Conservation (phyloP, 2,329 filamentous ascomycete genomes). For the Neoascochyta sp. region DNA sequence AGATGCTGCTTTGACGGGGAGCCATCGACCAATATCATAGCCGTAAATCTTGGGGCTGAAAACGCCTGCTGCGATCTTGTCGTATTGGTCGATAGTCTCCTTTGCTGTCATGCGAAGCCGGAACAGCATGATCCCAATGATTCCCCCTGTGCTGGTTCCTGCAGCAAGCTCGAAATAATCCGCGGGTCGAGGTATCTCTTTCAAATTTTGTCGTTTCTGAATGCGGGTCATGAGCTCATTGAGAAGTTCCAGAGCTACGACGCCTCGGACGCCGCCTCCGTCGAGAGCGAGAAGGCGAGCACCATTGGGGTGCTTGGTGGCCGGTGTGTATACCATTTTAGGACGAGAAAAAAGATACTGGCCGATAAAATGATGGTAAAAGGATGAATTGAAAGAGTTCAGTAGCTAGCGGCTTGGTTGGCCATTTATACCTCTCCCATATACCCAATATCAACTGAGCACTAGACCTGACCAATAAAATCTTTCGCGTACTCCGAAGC, state of each 20-base stretch:
- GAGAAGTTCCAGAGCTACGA: constrained; percentile 1
- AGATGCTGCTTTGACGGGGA: neutral
- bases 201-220: neutral
- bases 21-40: constrained; percentile 2
- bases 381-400: no score
- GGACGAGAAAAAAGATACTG: no score
- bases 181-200: constrained; percentile 1
- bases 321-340: constrained; percentile 1
- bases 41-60: constrained; percentile 4
- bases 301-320: constrained; percentile 3
- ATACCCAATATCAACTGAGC: no score
- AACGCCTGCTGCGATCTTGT: constrained; percentile 3
- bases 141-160: constrained; percentile 4
- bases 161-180: constrained; percentile 5
- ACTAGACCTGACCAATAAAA: no score
- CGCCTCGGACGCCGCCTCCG: constrained; percentile 4
- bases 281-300: constrained; percentile 3
- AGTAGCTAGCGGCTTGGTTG: no score
- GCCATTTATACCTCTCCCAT: no score
- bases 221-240: constrained; percentile 3
- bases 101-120: constrained; percentile 1
- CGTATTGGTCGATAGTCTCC: constrained; percentile 2
- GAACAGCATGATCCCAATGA: constrained; percentile 5
- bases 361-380: no score
- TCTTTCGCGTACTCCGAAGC: no score